phyloP scores from a whole-genome alignment of 2,329 filamentous ascomycete genomes.

The Exophiala sideris region DNA sequence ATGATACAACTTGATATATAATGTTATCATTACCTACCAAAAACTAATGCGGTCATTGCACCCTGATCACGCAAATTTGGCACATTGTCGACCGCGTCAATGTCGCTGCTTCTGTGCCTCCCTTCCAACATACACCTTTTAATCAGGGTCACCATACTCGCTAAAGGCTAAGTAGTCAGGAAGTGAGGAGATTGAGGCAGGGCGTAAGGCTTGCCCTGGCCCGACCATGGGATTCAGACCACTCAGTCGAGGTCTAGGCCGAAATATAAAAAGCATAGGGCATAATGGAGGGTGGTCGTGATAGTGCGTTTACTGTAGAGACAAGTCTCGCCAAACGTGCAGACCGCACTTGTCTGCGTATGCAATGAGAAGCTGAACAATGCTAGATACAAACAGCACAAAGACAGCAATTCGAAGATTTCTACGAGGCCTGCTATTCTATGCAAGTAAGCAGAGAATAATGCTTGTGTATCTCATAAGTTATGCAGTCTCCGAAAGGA shows the following conservation, averaged over 20 bases:
- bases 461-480: not conserved
- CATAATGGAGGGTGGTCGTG: not conserved
- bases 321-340: not conserved
- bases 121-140: no score
- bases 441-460: not conserved
- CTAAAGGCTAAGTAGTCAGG: no score
- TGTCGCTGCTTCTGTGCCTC: no score
- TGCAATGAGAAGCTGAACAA: not conserved
- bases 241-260: slow-evolving; percentile 2
- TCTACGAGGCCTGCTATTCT: not conserved
- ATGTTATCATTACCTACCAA: not conserved
- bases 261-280: no score
- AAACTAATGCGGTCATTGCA: not conserved
- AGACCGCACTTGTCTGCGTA: slow-evolving; percentile 6
- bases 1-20: slow-evolving; percentile 1
- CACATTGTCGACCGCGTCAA: not conserved
- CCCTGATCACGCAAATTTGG: not conserved
- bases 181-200: no score
- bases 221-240: no score
- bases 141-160: no score
- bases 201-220: no score
- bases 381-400: slow-evolving; percentile 4
- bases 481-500: not conserved
- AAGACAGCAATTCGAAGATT: not conserved
- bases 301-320: not conserved